Percentiles rank a stretch among this genome's conserved stretches.
Conservation (phyloP, 1,139 yeast genomes). For the Yamadazyma taylorii region DNA sequence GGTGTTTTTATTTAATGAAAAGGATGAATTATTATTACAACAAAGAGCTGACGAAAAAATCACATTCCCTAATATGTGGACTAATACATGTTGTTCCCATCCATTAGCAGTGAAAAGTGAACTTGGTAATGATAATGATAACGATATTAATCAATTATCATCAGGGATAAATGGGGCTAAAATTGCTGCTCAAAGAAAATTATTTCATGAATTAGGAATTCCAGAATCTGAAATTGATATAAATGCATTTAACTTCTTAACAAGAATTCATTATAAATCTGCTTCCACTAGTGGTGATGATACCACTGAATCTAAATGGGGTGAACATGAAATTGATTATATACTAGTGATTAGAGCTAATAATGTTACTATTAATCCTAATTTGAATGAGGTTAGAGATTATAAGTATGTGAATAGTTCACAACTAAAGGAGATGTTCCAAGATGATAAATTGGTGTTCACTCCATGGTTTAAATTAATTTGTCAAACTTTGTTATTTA, state of each 20-base stretch:
- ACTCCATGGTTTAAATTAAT: slow-evolving; percentile 98
- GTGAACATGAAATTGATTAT: slow-evolving; percentile 97
- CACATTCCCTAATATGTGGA: slow-evolving; percentile 96
- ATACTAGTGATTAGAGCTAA: slow-evolving; percentile 74
- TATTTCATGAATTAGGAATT: slow-evolving; percentile 92
- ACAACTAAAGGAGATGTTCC: slow-evolving; percentile 74
- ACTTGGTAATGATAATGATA: slow-evolving; percentile 49
- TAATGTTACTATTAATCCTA: slow-evolving; percentile 54
- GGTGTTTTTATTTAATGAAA: slow-evolving; percentile 81
- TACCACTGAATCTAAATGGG: slow-evolving; percentile 70
- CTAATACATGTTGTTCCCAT: slow-evolving; percentile 98
- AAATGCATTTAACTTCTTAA: slow-evolving; percentile 73
- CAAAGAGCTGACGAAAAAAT: slow-evolving; percentile 95
- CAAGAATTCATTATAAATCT: slow-evolving; percentile 85
- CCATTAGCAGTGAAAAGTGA: slow-evolving; percentile 85
- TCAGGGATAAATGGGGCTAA: slow-evolving; percentile 75
- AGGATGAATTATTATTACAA: slow-evolving; percentile 77
- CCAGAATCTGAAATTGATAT: slow-evolving; percentile 60
- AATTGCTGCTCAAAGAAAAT: slow-evolving; percentile 87
- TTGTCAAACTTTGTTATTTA: slow-evolving; percentile 84
- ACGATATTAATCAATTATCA: slow-evolving; percentile 28
- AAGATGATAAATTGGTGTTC: slow-evolving; percentile 61
- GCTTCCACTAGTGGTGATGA: slow-evolving; percentile 56
- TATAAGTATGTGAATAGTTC: slow-evolving; percentile 67
- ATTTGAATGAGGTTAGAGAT: slow-evolving; percentile 84